Percentiles rank a stretch among this genome's conserved stretches.
Conservation (phyloP, 495 filamentous ascomycete species). For the Neurospora sublineolata region DNA sequence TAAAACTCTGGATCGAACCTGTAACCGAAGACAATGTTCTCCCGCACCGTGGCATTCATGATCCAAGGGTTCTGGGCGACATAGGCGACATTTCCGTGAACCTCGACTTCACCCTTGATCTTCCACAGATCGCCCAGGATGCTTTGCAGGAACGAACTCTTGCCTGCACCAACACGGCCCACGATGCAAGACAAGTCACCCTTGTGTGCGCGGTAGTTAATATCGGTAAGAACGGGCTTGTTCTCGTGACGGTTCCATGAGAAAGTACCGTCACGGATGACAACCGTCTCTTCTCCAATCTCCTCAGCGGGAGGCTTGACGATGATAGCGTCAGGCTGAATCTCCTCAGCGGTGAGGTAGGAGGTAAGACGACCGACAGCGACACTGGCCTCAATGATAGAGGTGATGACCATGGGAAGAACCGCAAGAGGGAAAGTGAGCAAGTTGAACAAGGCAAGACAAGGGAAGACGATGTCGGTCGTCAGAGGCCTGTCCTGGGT, state of each 20-base stretch:
- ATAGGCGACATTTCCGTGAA: slow-evolving; percentile 77
- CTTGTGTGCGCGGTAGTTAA: slow-evolving; percentile 78
- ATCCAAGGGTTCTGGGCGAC: slow-evolving; percentile 91
- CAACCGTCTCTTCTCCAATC: slow-evolving; percentile 71
- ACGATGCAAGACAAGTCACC: slow-evolving; percentile 89
- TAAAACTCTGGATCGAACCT: slow-evolving; percentile 93
- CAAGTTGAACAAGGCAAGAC: slow-evolving; percentile 77
- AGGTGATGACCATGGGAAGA: slow-evolving; percentile 94
- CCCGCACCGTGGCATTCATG: slow-evolving; percentile 93
- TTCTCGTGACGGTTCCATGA: slow-evolving; percentile 79
- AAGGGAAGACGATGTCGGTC: slow-evolving; percentile 92
- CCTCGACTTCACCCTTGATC: slow-evolving; percentile 66
- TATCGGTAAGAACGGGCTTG: slow-evolving; percentile 46
- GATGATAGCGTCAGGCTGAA: slow-evolving; percentile 74
- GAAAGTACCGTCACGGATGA: slow-evolving; percentile 75
- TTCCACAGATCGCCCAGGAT: slow-evolving; percentile 89
- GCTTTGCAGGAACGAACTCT: slow-evolving; percentile 81
- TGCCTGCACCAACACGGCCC: slow-evolving; percentile 88
- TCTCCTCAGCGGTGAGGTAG: slow-evolving; percentile 78
- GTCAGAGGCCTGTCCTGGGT: slow-evolving; percentile 70
- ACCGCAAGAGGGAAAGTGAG: slow-evolving; percentile 92
- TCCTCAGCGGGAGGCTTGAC: slow-evolving; percentile 56
- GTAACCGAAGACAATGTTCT: slow-evolving; percentile 96
- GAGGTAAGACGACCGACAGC: slow-evolving; percentile 77
- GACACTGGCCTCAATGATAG: slow-evolving; percentile 90